A percentile compares a stretch with the other conserved stretches of the same genome.
These are phyloP conservation scores for Diaporthe nobilis DNA, from an alignment of 2,329 filamentous ascomycete species.

Conservation along the genomic window DNA sequence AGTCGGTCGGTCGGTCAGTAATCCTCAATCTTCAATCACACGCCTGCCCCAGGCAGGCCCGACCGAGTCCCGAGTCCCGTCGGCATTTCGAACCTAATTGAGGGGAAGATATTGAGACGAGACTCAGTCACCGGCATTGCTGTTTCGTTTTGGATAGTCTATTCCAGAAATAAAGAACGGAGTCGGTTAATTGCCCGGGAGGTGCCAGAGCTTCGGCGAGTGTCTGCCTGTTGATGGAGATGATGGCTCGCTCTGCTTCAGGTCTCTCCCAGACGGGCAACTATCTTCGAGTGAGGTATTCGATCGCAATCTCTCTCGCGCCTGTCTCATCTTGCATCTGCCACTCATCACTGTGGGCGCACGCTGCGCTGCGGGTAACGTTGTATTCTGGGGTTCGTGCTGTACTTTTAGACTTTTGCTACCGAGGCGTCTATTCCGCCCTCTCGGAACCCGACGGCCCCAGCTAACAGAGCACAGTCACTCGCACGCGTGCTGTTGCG, in stretches of 20 bases:
- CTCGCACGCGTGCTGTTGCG: not conserved
- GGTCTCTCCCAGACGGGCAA: constrained; percentile 15
- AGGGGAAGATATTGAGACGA: not conserved
- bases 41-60: not conserved
- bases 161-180: constrained; percentile 11
- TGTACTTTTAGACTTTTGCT: constrained; percentile 35
- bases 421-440: constrained; percentile 33
- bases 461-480: constrained; percentile 11
- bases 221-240: not conserved
- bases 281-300: constrained; percentile 25
- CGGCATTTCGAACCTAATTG: constrained; percentile 15
- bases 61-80: constrained; percentile 15
- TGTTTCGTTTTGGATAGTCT: constrained; percentile 7
- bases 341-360: not conserved
- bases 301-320: constrained; percentile 30
- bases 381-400: constrained; percentile 34
- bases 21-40: not conserved
- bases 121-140: not conserved
- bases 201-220: not conserved
- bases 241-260: constrained; percentile 2
- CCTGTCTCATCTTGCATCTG: constrained; percentile 34
- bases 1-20: not conserved
- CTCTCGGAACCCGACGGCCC: constrained; percentile 25
- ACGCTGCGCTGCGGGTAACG: constrained; percentile 13
- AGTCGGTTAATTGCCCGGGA: not conserved